Conservation (phyloP, 2,329 filamentous ascomycete species). For the Calonectria hongkongensis region DNA sequence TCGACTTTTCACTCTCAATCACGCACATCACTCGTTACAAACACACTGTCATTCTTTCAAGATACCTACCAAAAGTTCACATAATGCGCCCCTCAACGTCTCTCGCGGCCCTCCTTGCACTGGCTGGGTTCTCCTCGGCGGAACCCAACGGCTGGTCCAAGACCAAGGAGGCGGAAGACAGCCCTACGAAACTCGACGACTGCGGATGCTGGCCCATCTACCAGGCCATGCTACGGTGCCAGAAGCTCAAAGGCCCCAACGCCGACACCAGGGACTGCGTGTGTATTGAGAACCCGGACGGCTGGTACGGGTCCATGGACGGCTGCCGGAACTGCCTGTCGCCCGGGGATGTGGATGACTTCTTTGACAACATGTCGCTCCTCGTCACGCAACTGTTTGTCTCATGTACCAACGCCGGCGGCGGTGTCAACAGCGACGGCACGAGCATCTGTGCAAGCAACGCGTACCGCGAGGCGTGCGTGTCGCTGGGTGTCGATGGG, state of each 20-base stretch:
- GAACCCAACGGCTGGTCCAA: constrained; percentile 48
- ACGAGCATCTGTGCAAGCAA: constrained; percentile 13
- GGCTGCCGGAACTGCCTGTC: constrained; percentile 47
- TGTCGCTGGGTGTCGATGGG: constrained; percentile 2
- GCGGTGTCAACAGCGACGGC: constrained; percentile 43
- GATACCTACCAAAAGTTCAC: background rate
- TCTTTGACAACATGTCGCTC: constrained; percentile 45
- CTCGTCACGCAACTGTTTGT: constrained; percentile 50
- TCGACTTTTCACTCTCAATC: background rate
- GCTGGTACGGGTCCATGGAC: constrained; percentile 50
- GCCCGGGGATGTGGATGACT: constrained; percentile 36
- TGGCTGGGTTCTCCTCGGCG: constrained; percentile 19
- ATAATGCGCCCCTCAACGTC: background rate
- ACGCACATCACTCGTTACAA: constrained; percentile 1
- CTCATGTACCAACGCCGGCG: constrained; percentile 46
- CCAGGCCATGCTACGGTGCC: constrained; percentile 45
- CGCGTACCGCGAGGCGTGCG: constrained; percentile 13
- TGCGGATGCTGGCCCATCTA: constrained; percentile 51
- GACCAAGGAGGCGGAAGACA: constrained; percentile 43
- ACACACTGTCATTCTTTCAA: background rate
- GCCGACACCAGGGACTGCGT: constrained; percentile 42
- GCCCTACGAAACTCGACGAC: constrained; percentile 49
- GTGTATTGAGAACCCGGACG: constrained; percentile 46
- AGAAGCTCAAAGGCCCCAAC: constrained; percentile 44
- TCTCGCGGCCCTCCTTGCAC: constrained; percentile 1